These are phyloP conservation scores for Citrus sp. DNA, from an alignment of 345 rosid genomes.

Conservation along the genomic window DNA sequence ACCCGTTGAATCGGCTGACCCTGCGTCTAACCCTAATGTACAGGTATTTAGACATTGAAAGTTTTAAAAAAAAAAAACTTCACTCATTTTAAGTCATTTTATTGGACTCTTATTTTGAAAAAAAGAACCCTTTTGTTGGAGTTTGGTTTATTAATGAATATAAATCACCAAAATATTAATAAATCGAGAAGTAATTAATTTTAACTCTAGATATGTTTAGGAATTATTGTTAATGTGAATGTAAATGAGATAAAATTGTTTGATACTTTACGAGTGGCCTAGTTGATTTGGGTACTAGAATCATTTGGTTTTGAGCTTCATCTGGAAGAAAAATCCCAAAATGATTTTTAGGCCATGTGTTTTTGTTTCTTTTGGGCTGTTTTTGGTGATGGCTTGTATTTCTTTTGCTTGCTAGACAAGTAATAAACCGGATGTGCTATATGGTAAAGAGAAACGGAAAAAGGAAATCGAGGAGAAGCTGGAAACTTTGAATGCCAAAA, in stretches of 20 bases:
- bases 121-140: neutral
- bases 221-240: neutral
- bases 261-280: neutral
- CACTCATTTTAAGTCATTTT: neutral
- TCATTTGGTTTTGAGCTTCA: neutral
- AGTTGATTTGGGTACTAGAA: neutral
- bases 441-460: conserved; percentile 51
- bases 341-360: neutral
- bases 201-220: neutral
- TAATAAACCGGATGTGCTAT: conserved; percentile 27
- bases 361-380: neutral
- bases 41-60: conserved; percentile 29
- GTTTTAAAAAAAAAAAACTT: neutral
- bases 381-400: neutral
- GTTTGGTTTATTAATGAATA: neutral
- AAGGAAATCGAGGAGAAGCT: conserved; percentile 71
- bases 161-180: neutral
- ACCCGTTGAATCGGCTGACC: neutral
- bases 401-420: conserved; percentile 30
- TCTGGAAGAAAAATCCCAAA: neutral
- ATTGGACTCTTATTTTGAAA: neutral
- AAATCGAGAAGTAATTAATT: neutral
- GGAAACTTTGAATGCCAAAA: conserved; percentile 70
- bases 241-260: neutral
- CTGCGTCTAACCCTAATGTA: conserved; percentile 10